Percentiles rank a stretch among this genome's conserved stretches.
Evolutionary conservation across 2,329 filamentous ascomycete species (phyloP).

Genomic region (Neonectria faginata): DNA sequence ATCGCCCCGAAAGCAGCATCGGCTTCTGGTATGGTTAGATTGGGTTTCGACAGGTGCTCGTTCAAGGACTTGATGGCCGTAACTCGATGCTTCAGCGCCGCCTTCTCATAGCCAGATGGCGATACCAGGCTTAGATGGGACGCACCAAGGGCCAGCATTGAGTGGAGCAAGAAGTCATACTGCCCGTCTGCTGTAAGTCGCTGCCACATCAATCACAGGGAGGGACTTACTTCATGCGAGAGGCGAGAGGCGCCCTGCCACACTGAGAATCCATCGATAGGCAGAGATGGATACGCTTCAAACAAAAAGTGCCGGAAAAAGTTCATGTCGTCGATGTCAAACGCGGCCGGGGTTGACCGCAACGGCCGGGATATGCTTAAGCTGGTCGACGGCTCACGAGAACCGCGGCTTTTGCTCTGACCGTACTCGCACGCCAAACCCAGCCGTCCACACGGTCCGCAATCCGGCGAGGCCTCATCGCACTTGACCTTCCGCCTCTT

Average conservation of each 20-base stretch:
- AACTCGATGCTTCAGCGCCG: slow-evolving; percentile 53
- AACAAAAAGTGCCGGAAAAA: slow-evolving; percentile 66
- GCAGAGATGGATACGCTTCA: slow-evolving; percentile 56
- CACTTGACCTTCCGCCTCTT: slow-evolving; percentile 60
- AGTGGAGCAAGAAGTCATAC: slow-evolving; percentile 56
- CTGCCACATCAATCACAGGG: not conserved
- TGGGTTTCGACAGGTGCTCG: slow-evolving; percentile 45
- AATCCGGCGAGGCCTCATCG: slow-evolving; percentile 51
- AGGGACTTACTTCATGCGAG: slow-evolving; percentile 50
- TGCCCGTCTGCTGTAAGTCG: slow-evolving; percentile 29
- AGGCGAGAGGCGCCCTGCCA: slow-evolving; percentile 54
- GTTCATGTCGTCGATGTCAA: slow-evolving; percentile 59
- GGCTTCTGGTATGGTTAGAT: slow-evolving; percentile 46
- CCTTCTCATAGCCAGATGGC: slow-evolving; percentile 37
- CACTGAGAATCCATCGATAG: slow-evolving; percentile 50
- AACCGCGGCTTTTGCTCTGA: slow-evolving; percentile 13
- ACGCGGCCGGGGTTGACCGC: slow-evolving; percentile 44
- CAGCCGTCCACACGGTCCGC: slow-evolving; percentile 51
- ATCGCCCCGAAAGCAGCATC: slow-evolving; percentile 54
- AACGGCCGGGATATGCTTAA: slow-evolving; percentile 29
- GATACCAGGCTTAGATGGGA: slow-evolving; percentile 51
- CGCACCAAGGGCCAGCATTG: slow-evolving; percentile 56
- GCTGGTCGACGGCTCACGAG: not conserved
- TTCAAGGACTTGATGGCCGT: slow-evolving; percentile 53
- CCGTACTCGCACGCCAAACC: slow-evolving; percentile 52